phyloP scores from a whole-genome alignment of 352 stramenopile genomes.

The Phytopythium montanum region DNA sequence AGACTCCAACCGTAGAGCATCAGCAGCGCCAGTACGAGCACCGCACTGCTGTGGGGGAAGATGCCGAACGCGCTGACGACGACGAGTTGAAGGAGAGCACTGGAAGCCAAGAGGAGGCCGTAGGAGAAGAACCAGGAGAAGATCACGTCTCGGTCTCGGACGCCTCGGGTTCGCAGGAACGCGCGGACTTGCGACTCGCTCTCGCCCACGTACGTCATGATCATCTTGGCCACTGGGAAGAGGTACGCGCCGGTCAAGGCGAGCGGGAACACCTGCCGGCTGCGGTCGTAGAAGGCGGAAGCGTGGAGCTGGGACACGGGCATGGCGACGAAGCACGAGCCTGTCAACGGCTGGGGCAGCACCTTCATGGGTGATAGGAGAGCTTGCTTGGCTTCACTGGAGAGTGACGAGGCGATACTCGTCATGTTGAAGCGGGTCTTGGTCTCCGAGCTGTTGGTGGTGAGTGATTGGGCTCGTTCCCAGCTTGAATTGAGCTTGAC shows the following conservation, averaged over 20 bases:
- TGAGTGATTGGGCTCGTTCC: slow-evolving; percentile 3
- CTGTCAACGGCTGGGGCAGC: slow-evolving; percentile 32
- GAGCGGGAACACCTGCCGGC: slow-evolving; percentile 23
- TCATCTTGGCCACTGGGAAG: slow-evolving; percentile 25
- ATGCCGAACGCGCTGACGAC: slow-evolving; percentile 17
- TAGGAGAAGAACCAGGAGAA: slow-evolving; percentile 45
- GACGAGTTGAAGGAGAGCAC: slow-evolving; percentile 23
- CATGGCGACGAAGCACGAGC: slow-evolving; percentile 25
- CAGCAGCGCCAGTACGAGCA: slow-evolving; percentile 29
- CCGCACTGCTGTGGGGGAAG: slow-evolving; percentile 23
- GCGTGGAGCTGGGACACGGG: slow-evolving; percentile 20
- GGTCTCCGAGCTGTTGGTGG: not conserved
- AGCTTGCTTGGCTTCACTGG: slow-evolving; percentile 10
- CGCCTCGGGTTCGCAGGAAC: slow-evolving; percentile 30
- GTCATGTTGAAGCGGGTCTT: slow-evolving; percentile 5
- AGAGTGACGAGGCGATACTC: slow-evolving; percentile 1
- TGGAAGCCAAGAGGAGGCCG: slow-evolving; percentile 28
- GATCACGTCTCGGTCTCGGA: slow-evolving; percentile 29
- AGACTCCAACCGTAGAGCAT: slow-evolving; percentile 29
- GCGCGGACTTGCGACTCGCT: slow-evolving; percentile 26
- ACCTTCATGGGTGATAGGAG: slow-evolving; percentile 30
- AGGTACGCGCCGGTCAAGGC: slow-evolving; percentile 27
- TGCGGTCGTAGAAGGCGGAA: slow-evolving; percentile 32
- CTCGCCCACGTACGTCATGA: slow-evolving; percentile 26
- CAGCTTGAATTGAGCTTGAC: slow-evolving; percentile 14